phyloP scores from a whole-genome alignment of 495 filamentous ascomycete species.

The Aeminium ludgeri region DNA sequence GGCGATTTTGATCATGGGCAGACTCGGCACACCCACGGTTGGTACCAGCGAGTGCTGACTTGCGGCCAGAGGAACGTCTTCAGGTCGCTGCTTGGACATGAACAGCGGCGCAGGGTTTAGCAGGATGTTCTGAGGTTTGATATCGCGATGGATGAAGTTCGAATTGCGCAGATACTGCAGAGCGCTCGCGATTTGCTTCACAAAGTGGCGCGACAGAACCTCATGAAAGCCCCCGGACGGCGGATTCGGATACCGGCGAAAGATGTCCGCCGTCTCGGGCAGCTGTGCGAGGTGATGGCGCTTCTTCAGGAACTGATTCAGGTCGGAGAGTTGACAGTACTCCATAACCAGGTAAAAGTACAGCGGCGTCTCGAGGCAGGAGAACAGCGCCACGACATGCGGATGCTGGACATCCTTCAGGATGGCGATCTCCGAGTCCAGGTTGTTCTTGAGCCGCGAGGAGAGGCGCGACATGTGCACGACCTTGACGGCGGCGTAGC shows the following conservation, averaged over 20 bases:
- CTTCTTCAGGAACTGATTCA: slow-evolving; percentile 90
- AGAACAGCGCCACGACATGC: slow-evolving; percentile 89
- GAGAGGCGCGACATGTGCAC: slow-evolving; percentile 79
- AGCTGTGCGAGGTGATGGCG: slow-evolving; percentile 60
- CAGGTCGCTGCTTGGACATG: slow-evolving; percentile 32
- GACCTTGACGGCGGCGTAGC: slow-evolving; percentile 83
- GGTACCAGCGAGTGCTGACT: slow-evolving; percentile 66
- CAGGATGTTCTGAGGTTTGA: slow-evolving; percentile 92
- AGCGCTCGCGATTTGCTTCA: slow-evolving; percentile 88
- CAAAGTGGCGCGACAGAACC: slow-evolving; percentile 83
- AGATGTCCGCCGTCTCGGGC: slow-evolving; percentile 65
- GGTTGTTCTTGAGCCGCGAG: slow-evolving; percentile 89
- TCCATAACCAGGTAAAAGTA: slow-evolving; percentile 98
- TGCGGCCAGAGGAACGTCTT: slow-evolving; percentile 40
- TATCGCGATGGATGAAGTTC: slow-evolving; percentile 87
- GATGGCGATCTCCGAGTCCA: slow-evolving; percentile 87
- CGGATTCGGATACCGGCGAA: slow-evolving; percentile 75
- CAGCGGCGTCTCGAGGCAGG: slow-evolving; percentile 67
- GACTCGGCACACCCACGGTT: slow-evolving; percentile 60
- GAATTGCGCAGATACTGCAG: slow-evolving; percentile 69
- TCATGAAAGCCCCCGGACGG: slow-evolving; percentile 73
- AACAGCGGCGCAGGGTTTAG: slow-evolving; percentile 68
- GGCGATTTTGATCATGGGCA: slow-evolving; percentile 92
- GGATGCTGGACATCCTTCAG: slow-evolving; percentile 83
- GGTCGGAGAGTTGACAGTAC: slow-evolving; percentile 85